phyloP scores from a whole-genome alignment of 2,329 filamentous ascomycete genomes.

The Cladosporium austrohemisphaericum region DNA sequence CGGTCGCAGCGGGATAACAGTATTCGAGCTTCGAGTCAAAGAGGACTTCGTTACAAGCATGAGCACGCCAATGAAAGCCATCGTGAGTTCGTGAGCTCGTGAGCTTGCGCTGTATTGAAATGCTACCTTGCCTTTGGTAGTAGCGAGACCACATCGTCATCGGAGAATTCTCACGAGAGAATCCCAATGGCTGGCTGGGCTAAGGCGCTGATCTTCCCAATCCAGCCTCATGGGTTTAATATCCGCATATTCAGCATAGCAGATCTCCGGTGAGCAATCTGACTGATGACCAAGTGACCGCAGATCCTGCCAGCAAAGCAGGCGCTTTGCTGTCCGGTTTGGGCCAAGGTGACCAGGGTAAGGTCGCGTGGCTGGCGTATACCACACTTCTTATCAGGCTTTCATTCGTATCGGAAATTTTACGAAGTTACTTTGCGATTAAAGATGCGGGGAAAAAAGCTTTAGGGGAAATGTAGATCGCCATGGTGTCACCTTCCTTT shows the following conservation, averaged over 20 bases:
- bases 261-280: not conserved
- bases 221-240: not conserved
- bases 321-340: not conserved
- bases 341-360: not conserved
- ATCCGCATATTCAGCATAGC: conserved; percentile 1
- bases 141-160: too few species aligned
- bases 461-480: not conserved
- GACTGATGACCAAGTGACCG: not conserved
- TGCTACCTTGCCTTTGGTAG: not conserved
- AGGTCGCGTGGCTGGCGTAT: not conserved
- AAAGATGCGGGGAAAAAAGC: conserved; percentile 8
- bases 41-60: not conserved
- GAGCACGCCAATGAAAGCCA: not conserved
- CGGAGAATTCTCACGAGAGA: not conserved
- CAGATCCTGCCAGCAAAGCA: conserved; percentile 5
- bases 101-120: not conserved
- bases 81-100: not conserved
- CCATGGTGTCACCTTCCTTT: not conserved
- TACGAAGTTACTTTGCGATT: not conserved
- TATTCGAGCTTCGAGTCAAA: not conserved
- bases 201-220: conserved; percentile 2
- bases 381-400: not conserved
- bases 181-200: conserved; percentile 6
- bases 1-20: not conserved
- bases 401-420: conserved; percentile 6